Percentiles rank a stretch among this genome's conserved stretches.
Conservation (phyloP, 176 grass and related monocot species). For the Pontederia crassipes region DNA sequence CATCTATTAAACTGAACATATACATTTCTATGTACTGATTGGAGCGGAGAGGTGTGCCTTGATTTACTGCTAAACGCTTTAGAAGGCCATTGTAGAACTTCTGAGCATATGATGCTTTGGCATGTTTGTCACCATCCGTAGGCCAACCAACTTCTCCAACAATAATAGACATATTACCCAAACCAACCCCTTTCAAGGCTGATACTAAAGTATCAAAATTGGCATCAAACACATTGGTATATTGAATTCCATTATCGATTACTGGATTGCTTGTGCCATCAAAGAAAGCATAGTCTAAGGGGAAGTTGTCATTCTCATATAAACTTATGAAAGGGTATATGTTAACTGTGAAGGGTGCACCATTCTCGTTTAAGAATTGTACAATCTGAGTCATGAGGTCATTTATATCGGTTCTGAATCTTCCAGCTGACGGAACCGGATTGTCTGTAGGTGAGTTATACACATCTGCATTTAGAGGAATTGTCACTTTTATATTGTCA, state of each 20-base stretch:
- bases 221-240: conserved; percentile 24
- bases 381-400: conserved; percentile 21
- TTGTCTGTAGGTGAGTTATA: too few species aligned
- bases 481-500: too few species aligned
- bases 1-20: conserved; percentile 24
- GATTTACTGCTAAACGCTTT: conserved; percentile 13
- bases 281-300: conserved; percentile 21
- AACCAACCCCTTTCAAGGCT: conserved; percentile 14
- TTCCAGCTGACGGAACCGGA: conserved; percentile 6
- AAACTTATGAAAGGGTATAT: conserved; percentile 28
- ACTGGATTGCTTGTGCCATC: conserved; percentile 18
- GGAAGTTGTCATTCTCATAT: conserved; percentile 16
- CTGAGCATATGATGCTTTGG: conserved; percentile 14
- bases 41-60: conserved; percentile 10
- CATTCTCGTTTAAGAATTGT: conserved; percentile 15
- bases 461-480: too few species aligned
- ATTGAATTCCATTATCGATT: conserved; percentile 12
- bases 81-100: conserved; percentile 22
- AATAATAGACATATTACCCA: conserved; percentile 9
- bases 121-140: conserved; percentile 14
- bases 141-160: conserved; percentile 27
- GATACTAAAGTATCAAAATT: conserved; percentile 25
- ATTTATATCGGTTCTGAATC: conserved; percentile 12
- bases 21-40: conserved; percentile 25
- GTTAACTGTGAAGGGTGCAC: conserved; percentile 23